Evolutionary conservation across 805 yeast genomes (phyloP), one percentile per base, ranked within the genome.

Genomic region (Nematodospora valgi): DNA sequence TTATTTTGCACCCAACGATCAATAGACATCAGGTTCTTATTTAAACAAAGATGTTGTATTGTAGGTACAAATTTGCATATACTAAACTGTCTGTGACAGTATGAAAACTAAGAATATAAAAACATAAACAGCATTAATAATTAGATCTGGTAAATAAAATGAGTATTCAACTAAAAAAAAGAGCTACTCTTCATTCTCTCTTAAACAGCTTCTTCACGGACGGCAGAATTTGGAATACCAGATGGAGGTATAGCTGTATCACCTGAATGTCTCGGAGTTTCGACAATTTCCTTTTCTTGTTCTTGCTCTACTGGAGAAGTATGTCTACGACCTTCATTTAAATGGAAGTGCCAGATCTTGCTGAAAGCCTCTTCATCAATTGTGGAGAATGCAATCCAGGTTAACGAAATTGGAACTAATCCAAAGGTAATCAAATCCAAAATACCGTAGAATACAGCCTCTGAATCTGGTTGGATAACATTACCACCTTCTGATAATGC

Each of bases 401-500:
- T 54, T 37, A 61, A 52, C 15, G 54, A 46, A 13, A 61, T 49
- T 34, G 79, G 79, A 32, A 68, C 51, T 27, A 62, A 18, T 35
- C 58, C 64, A 44, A 78, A 68, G 19, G 64, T 55, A 20, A 71
- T 44, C 27, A 78, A 44, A 56, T 78, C 84, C 41, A 78, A 55
- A 39, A 77, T 58, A 61, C 83, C 83, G 49, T 73, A 75, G 59
- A 76, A 78, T 15, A 70, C 76, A 28, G 74, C 71, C 49, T 74
- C 82, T 22, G 78, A 65, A 51, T 76, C 80, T 26, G 78, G 77
- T 48, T 68, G 73, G 40, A 78, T 71, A 30, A 63, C 73, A 49
- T 77, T 77, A 56, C 82, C 82, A 64, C 82, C 84, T 51, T 78
- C 83, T 49, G 72, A 58, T 38, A 74, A 54, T 51, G 72, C 78